Base-by-base conservation (phyloP, 192 early-diverging fungal species). In the Spinellus fusiger region DNA sequence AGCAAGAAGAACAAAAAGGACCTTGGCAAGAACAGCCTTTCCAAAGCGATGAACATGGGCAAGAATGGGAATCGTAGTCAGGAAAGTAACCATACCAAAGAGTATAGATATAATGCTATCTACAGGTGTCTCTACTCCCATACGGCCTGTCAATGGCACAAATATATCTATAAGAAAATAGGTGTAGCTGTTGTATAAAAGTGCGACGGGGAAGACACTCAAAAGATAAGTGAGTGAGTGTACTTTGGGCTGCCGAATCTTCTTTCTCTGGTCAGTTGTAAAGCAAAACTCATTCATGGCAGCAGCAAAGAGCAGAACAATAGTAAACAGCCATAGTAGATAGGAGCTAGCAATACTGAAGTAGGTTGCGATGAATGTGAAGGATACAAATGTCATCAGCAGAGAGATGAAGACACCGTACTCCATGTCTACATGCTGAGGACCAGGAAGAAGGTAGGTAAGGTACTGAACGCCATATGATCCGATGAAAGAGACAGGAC, bases 101-200 rank as follows among this genome's bases (percentile, higher is more conserved):
- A 90, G 68, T 20, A 80, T 65, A 0, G 77, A 73, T 5, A 88
- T 73, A 51, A 90, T 81, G 16, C 79, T 61, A 59, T 90, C 88
- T 4, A 80, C 78, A 22, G 86, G 85, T 0, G 86, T 73, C 49
- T 83, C 77, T 0, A 78, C 70, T 7, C 88, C 88, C 47, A 81
- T 86, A 18, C 87, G 79, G 7, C 84, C 84, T 9, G 81, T 84
- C 53, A 90, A 66, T 1, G 88, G 88, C 0, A 90, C 82, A 71
- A 90, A 83, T 9, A 86, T 59, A 52, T 84, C 78, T 5, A 83
- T 64, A 25, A 80, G 62, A 5, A 74, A 68, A 52, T 73, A 76
- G 1, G 58, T 64, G 5, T 70, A 56, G 55, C 78, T 70, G 3
- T 53, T 71, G 16, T 59, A 74, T 15, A 76, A 67, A 0, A 76